Evolutionary conservation across 192 early-diverging fungal genomes (phyloP).

Genomic region (Funneliformis geosporum): DNA sequence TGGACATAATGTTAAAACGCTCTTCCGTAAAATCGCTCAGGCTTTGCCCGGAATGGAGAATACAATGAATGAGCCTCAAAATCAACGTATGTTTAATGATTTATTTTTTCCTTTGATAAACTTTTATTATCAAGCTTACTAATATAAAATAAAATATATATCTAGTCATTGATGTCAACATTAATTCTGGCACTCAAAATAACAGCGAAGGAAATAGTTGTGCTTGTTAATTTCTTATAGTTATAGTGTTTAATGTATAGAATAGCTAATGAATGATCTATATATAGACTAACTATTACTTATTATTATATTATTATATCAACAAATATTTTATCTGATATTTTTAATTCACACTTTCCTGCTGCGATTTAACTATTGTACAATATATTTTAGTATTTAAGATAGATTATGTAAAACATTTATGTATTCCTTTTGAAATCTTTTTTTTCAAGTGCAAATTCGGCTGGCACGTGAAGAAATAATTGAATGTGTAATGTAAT

Average conservation of each 20-base stretch:
- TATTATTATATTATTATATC: not conserved
- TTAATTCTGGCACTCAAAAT: conserved; percentile 49
- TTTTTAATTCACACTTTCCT: too few relatives aligned
- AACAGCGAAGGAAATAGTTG: conserved; percentile 50
- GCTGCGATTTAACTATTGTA: too few relatives aligned
- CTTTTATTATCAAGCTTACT: not conserved
- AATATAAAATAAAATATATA: not conserved
- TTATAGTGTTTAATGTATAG: not conserved
- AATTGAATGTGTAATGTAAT: too few relatives aligned
- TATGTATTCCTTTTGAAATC: too few relatives aligned
- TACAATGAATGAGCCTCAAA: conserved; percentile 55
- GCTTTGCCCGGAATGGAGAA: conserved; percentile 83
- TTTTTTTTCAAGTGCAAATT: too few relatives aligned
- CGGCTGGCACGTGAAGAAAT: too few relatives aligned
- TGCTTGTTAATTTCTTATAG: conserved; percentile 45
- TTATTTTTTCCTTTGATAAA: not conserved
- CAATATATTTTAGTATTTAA: too few relatives aligned
- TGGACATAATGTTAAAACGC: conserved; percentile 97
- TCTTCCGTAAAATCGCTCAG: conserved; percentile 97
- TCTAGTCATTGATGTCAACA: conserved; percentile 57
- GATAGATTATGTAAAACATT: too few relatives aligned
- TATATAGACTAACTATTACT: not conserved
- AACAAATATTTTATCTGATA: too few relatives aligned
- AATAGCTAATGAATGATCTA: not conserved
- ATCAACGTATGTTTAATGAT: conserved; percentile 23